These are phyloP conservation scores for Kokia cookei DNA, from an alignment of 441 rosid genomes.

Conservation along the genomic window DNA sequence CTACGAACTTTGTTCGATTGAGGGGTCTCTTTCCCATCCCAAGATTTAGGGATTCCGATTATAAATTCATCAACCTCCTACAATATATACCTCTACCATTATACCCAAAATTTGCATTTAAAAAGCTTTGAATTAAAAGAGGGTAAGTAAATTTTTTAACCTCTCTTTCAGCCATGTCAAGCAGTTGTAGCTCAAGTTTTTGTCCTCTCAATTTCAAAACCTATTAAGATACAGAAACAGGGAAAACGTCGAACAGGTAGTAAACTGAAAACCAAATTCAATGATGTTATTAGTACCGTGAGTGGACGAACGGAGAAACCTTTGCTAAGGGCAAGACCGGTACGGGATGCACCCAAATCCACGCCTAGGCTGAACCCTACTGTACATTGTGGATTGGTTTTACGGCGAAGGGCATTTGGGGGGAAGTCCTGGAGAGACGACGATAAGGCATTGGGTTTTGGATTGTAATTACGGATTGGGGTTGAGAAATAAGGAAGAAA, in stretches of 20 bases:
- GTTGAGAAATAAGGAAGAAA: not conserved
- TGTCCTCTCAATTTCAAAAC: slow-evolving; percentile 77
- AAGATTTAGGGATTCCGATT: slow-evolving; percentile 77
- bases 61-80: slow-evolving; percentile 86
- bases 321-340: slow-evolving; percentile 83
- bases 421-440: slow-evolving; percentile 47
- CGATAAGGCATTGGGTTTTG: slow-evolving; percentile 21
- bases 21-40: slow-evolving; percentile 70
- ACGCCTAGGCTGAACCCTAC: slow-evolving; percentile 92
- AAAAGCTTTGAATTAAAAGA: not conserved
- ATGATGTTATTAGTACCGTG: slow-evolving; percentile 29
- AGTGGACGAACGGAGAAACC: slow-evolving; percentile 78
- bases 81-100: not conserved
- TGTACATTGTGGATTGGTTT: slow-evolving; percentile 49
- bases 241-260: not conserved
- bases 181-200: slow-evolving; percentile 60
- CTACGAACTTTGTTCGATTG: slow-evolving; percentile 87
- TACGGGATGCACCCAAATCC: slow-evolving; percentile 74
- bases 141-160: slow-evolving; percentile 11
- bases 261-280: not conserved
- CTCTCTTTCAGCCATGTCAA: slow-evolving; percentile 70
- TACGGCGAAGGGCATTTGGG: slow-evolving; percentile 72
- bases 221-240: slow-evolving; percentile 21
- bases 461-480: not conserved
- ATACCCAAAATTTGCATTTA: not conserved